Base-by-base conservation (phyloP, 1,284 basidiomycete genomes). In the Tremellales sp. region DNA sequence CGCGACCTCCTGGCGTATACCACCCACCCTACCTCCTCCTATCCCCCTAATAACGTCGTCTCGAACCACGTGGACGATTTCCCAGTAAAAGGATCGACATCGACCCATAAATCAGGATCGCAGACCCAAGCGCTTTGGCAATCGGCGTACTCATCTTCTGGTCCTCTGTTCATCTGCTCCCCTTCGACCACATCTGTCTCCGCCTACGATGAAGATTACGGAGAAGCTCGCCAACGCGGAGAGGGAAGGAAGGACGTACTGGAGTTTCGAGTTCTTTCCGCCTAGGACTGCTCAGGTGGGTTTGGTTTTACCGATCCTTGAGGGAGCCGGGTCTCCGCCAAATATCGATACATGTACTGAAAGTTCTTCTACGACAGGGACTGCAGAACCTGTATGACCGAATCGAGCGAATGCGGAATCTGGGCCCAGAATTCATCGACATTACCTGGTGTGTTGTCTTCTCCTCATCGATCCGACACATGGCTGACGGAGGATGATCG, bases 391-490 rank as follows among this genome's bases (percentile, higher is more conserved):
- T 97, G 25, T 77, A 91, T 51, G 94, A 97, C 74, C 91, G 94
- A 64, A 94, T 97, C 74, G 92, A 97, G 74, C 88, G 95, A 59
- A 98, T 98, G 94, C 81, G 91, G 50, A 81, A 83, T 21, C 76
- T 97, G 37, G 95, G 95, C 4, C 95, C 95, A 14, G 94, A 95
- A 74, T 98, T 97, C 68, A 87, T 97, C 63, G 93, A 98, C 71
- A 95, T 98, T 66, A 98, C 93, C 68, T 97, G 89, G 92, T 84
- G 52, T 53, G 79, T 65, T 14, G 48, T 21, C 44, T 43, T 33
- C n/a, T 27, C 12, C 9, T 36, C n/a, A 14, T 9, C 34, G 22
- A 9, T 9, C n/a, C 34, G 19, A 12, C 22, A 22, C 12, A 16
- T n/a, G 5, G 48, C 37, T 42, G 48, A 48, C 33, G 22, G 5